A percentile compares a stretch with the other conserved stretches of the same genome.
Conservation (phyloP, 306 rosid species). For the Quercus gilva region DNA sequence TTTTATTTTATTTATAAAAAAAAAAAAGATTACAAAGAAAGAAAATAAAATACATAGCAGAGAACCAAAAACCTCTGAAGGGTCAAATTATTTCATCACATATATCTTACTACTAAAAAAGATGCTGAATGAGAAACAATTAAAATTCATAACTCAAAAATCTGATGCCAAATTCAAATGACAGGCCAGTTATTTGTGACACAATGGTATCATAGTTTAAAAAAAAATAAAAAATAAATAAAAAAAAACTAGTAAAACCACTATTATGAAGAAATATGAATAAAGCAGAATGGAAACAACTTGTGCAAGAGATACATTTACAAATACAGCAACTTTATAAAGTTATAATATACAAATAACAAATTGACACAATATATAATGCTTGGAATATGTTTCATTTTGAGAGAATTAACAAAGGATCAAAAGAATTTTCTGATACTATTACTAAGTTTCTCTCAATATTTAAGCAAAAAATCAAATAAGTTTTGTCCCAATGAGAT, state of each 20-base stretch:
- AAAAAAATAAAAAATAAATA: too few relatives aligned
- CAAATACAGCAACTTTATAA: not conserved
- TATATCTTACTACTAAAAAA: not conserved
- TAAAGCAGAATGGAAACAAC: too few relatives aligned
- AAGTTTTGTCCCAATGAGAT: too few relatives aligned
- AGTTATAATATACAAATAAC: not conserved
- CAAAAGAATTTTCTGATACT: not conserved
- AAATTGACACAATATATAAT: not conserved
- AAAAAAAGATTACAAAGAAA: too few relatives aligned
- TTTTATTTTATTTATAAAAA: too few relatives aligned
- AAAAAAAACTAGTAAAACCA: too few relatives aligned
- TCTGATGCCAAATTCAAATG: not conserved
- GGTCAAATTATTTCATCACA: too few relatives aligned
- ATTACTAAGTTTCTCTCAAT: not conserved
- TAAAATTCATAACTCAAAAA: conserved; percentile 3
- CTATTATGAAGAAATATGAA: too few relatives aligned
- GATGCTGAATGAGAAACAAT: not conserved
- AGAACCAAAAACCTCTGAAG: too few relatives aligned
- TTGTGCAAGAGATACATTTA: not conserved
- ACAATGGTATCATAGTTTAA: not conserved
- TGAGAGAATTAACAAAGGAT: not conserved
- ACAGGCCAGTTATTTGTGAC: not conserved
- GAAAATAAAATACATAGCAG: too few relatives aligned
- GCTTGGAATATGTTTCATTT: not conserved
- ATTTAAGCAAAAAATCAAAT: too few relatives aligned